Conservation (phyloP, 352 stramenopile genomes). For the Labyrinthula sp. region DNA sequence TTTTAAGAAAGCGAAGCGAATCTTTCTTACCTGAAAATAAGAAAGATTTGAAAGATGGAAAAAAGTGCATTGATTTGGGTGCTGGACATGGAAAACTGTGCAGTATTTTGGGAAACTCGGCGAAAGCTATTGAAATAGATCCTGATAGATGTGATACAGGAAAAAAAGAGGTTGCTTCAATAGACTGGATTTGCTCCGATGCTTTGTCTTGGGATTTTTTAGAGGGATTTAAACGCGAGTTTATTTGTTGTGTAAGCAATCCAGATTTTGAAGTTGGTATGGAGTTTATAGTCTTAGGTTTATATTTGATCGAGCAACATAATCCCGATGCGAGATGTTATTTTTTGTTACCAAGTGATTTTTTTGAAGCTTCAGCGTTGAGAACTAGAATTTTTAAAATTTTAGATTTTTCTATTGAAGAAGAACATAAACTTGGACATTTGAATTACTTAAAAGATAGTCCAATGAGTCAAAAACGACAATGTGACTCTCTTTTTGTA, state of each 20-base stretch:
- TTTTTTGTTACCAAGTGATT: conserved; percentile 25
- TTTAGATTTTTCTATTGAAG: conserved; percentile 11
- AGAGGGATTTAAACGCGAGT: background rate
- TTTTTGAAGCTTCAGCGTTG: conserved; percentile 13
- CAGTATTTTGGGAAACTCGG: conserved; percentile 1
- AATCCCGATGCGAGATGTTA: conserved; percentile 11
- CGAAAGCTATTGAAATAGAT: conserved; percentile 19
- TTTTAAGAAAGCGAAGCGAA: background rate
- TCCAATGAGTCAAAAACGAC: conserved; percentile 5
- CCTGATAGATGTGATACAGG: conserved; percentile 1
- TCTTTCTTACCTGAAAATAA: conserved; percentile 2
- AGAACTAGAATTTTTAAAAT: conserved; percentile 19
- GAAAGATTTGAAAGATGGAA: background rate
- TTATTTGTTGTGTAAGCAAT: conserved; percentile 11
- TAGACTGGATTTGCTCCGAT: conserved; percentile 7
- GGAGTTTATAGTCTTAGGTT: conserved; percentile 6
- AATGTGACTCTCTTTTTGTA: conserved; percentile 22
- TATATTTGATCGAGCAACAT: conserved; percentile 7
- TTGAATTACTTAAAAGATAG: conserved; percentile 14
- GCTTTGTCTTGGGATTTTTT: conserved; percentile 2
- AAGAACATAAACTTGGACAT: conserved; percentile 24
- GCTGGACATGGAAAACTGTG: conserved; percentile 7
- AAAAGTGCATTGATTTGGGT: background rate
- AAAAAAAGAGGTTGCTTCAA: background rate
- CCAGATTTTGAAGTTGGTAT: conserved; percentile 26